A percentile compares a stretch with the other conserved stretches of the same genome.
These are phyloP conservation scores for Colletotrichum siamense DNA, from an alignment of 2,329 filamentous ascomycete genomes.

Conservation along the genomic window DNA sequence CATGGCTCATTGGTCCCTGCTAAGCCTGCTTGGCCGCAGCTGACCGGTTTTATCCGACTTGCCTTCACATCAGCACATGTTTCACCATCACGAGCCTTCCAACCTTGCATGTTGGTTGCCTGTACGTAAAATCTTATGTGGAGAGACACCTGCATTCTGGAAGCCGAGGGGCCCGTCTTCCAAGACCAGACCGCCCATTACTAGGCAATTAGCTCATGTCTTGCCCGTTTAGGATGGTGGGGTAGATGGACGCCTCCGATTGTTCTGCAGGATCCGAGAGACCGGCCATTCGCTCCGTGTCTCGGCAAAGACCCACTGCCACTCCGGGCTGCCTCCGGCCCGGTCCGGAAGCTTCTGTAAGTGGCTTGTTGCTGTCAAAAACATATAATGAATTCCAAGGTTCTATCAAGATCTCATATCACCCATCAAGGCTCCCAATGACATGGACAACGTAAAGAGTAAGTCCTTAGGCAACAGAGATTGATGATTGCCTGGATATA, in stretches of 20 bases:
- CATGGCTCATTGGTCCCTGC: background rate
- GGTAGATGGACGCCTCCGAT: background rate
- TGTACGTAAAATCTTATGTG: constrained; percentile 4
- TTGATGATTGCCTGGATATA: background rate
- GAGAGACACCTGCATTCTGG: background rate
- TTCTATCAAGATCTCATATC: too few species aligned
- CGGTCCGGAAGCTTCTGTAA: background rate
- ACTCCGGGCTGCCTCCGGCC: background rate
- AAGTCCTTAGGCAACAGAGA: background rate
- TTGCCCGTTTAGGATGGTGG: background rate
- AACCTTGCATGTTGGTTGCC: background rate
- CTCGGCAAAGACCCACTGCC: background rate
- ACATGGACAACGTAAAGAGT: background rate
- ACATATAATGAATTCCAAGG: too few species aligned
- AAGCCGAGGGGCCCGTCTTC: background rate
- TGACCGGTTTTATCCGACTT: background rate
- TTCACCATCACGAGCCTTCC: constrained; percentile 19
- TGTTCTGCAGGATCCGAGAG: background rate
- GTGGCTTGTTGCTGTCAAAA: too few species aligned
- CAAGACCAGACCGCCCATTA: background rate
- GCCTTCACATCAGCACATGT: background rate
- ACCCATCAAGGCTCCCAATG: background rate
- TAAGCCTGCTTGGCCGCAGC: constrained; percentile 6
- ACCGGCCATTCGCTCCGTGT: background rate
- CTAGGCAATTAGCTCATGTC: background rate